Percentiles rank a stretch among this genome's conserved stretches.
Evolutionary conservation across 2,329 filamentous ascomycete species (phyloP).

Genomic region (Fusarium humuli): DNA sequence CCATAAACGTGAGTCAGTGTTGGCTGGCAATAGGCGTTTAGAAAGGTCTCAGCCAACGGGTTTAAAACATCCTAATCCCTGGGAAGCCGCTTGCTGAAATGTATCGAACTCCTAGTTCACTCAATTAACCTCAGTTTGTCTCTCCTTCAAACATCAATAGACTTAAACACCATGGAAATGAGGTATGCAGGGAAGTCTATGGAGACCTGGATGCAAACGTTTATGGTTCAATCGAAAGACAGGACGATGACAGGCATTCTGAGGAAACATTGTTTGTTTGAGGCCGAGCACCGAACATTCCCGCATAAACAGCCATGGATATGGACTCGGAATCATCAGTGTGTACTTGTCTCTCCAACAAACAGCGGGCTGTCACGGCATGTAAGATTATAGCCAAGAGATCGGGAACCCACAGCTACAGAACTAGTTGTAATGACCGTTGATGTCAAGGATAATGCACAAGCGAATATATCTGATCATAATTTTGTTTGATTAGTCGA

Average conservation of each 20-base stretch:
- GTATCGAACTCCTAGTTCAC: conserved; percentile 26
- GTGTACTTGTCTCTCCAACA: background rate
- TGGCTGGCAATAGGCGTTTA: conserved; percentile 4
- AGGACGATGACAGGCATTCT: conserved; percentile 13
- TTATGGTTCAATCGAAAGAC: conserved; percentile 1
- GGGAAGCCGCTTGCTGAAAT: conserved; percentile 16
- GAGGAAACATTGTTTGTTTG: conserved; percentile 26
- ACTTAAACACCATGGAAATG: background rate
- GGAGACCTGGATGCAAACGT: background rate
- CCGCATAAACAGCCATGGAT: background rate
- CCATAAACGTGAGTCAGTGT: background rate
- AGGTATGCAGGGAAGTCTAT: background rate
- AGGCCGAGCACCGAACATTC: conserved; percentile 18
- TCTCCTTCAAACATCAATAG: conserved; percentile 32
- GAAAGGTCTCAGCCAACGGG: conserved; percentile 18
- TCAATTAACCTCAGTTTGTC: conserved; percentile 27
- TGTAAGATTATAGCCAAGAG: background rate
- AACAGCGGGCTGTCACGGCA: background rate
- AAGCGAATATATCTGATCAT: conserved; percentile 16
- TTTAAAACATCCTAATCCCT: conserved; percentile 15
- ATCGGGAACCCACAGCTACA: background rate
- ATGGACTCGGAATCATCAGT: background rate
- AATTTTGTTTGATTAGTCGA: conserved; percentile 34
- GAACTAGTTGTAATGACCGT: conserved; percentile 1
- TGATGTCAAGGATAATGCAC: background rate